Percentiles rank a stretch among this genome's conserved stretches.
phyloP scores from a whole-genome alignment of 176 grass and related monocot genomes.

The Elaeis guineensis region DNA sequence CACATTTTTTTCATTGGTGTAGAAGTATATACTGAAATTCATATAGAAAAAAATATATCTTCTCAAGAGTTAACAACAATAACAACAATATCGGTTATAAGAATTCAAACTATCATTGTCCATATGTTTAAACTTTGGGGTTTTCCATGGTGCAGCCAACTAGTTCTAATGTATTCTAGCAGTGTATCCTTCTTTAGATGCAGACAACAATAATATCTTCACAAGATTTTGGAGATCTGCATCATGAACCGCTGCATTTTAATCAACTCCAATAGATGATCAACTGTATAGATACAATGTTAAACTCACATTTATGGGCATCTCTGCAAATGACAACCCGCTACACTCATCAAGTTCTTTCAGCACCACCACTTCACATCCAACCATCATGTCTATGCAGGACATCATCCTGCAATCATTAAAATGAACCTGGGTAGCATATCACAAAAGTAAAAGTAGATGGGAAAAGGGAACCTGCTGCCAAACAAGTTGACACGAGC shows the following conservation, averaged over 20 bases:
- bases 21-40: no score
- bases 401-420: background rate
- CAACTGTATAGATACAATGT: background rate
- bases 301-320: slow-evolving; percentile 83
- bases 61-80: no score
- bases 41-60: no score
- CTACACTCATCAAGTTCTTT: slow-evolving; percentile 69
- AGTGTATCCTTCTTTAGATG: no score
- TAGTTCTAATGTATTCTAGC: no score
- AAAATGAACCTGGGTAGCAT: background rate
- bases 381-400: slow-evolving; percentile 92
- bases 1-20: no score
- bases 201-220: background rate
- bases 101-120: no score
- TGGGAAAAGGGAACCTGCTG: slow-evolving; percentile 38
- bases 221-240: slow-evolving; percentile 90
- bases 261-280: slow-evolving; percentile 6
- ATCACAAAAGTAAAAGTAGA: background rate
- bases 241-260: slow-evolving; percentile 4
- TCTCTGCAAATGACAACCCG: slow-evolving; percentile 72
- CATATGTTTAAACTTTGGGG: no score
- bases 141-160: no score
- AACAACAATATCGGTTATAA: no score
- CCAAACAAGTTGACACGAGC: slow-evolving; percentile 68
- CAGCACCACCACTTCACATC: slow-evolving; percentile 66